Conservation (phyloP, 2,329 filamentous ascomycete genomes). For the Fusarium nisikadoi region DNA sequence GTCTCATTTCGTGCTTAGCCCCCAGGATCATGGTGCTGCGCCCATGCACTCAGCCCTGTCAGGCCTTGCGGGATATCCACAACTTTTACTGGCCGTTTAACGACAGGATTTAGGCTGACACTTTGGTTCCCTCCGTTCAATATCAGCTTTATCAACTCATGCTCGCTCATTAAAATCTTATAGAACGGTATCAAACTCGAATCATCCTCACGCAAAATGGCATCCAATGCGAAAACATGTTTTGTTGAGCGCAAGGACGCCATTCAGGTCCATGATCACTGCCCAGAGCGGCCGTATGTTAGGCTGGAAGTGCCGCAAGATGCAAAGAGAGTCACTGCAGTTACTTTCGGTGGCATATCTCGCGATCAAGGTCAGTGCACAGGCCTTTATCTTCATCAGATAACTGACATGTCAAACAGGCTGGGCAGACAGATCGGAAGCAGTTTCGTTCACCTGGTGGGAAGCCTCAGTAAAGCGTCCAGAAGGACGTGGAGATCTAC, state of each 20-base stretch:
- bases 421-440: conserved; percentile 24
- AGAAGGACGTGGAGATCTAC: conserved; percentile 26
- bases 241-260: conserved; percentile 15
- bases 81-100: neutral
- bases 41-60: neutral
- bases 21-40: neutral
- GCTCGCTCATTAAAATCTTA: too few species aligned
- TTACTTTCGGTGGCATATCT: conserved; percentile 19
- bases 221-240: neutral
- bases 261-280: conserved; percentile 29
- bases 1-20: neutral
- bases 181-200: too few species aligned
- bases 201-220: neutral
- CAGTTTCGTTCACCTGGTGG: conserved; percentile 30
- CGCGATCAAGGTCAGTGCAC: conserved; percentile 16
- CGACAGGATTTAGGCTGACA: neutral
- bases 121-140: neutral
- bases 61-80: neutral
- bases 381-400: rapidly evolving
- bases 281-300: conserved; percentile 23
- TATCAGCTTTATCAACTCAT: neutral
- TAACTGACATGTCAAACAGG: neutral
- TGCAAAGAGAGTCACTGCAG: conserved; percentile 9
- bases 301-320: conserved; percentile 26
- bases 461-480: conserved; percentile 26